These are phyloP conservation scores for Chlamydomonas schloesseri DNA, from an alignment of 139 green algal species.

Conservation along the genomic window DNA sequence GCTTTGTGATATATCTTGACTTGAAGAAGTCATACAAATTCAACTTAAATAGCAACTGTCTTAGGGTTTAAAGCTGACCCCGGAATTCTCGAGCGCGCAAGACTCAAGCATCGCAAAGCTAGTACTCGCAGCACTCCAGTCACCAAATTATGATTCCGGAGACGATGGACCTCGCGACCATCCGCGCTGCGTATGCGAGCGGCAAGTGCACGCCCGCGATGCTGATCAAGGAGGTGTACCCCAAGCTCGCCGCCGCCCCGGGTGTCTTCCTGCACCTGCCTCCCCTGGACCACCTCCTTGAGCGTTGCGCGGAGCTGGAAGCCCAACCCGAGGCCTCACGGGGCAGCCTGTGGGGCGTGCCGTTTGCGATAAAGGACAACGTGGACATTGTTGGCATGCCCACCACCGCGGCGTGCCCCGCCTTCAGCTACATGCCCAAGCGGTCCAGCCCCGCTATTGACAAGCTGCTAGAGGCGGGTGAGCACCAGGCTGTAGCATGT, in stretches of 20 bases:
- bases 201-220: conserved; percentile 50
- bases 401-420: conserved; percentile 79
- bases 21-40: no score
- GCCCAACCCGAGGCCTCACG: conserved; percentile 35
- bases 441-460: conserved; percentile 58
- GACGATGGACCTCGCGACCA: conserved; percentile 40
- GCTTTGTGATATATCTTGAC: no score
- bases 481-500: not conserved
- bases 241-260: conserved; percentile 10
- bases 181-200: conserved; percentile 59
- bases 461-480: conserved; percentile 69
- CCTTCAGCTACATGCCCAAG: conserved; percentile 69
- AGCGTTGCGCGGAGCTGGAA: conserved; percentile 64
- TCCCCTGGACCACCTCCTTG: conserved; percentile 47
- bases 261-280: conserved; percentile 62
- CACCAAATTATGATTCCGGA: conserved; percentile 2
- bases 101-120: no score
- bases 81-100: no score
- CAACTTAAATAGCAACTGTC: no score
- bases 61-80: no score
- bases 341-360: conserved; percentile 74
- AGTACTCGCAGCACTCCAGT: not conserved
- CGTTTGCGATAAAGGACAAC: conserved; percentile 89
- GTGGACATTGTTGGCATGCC: conserved; percentile 79
- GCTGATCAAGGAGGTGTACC: conserved; percentile 55